Base-by-base conservation (phyloP, 2,329 filamentous ascomycete species). In the Diaporthe aspalathi region DNA sequence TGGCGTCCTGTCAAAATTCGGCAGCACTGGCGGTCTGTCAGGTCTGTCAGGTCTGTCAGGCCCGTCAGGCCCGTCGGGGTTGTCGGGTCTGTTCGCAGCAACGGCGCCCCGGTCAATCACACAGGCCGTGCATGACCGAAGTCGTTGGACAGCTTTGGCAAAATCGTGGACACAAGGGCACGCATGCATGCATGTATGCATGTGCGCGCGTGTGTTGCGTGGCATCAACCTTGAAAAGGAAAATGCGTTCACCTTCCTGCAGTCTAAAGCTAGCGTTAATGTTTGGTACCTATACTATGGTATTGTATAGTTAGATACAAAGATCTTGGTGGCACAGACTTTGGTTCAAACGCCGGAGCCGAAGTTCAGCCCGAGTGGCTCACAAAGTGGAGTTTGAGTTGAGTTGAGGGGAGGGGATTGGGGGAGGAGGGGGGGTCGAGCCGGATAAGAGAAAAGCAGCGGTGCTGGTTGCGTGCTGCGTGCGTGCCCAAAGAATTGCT, bases 401-500 rank as follows among this genome's bases (percentile, higher is more conserved):
- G 57, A 47, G 43, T 16, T 20, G 32, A 8, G 32, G 8, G 20
- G 5, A 38, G 27, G n/a, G n/a, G n/a, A n/a, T n/a, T n/a, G 32
- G 32, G 32, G 9, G 29, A 11, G 40, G 60, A 29, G 40, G 40
- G 57, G 43, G 60, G 43, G 45, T 65, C 60, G 43, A 65, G 60
- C 45, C 49, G 60, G 60, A 29, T 11, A 29, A 29, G 56, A 65
- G 60, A 27, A 40, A 60, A 60, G 56, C 56, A 32, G 27, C 24
- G 14, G 32, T 45, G 35, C 35, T 38, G 35, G n/a, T n/a, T 38
- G 35, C 35, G 35, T 7, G 35, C 35, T 38, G 5, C 11, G 35
- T 2, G 11, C 8, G 35, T 38, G 22, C 53, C 70, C 56, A 74
- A n/a, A 70, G 45, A 74, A 71, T 73, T 72, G 72, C 56, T 74